These are phyloP conservation scores for Phlebopus sp. DNA, from an alignment of 1,284 basidiomycete genomes.

Conservation along the genomic window DNA sequence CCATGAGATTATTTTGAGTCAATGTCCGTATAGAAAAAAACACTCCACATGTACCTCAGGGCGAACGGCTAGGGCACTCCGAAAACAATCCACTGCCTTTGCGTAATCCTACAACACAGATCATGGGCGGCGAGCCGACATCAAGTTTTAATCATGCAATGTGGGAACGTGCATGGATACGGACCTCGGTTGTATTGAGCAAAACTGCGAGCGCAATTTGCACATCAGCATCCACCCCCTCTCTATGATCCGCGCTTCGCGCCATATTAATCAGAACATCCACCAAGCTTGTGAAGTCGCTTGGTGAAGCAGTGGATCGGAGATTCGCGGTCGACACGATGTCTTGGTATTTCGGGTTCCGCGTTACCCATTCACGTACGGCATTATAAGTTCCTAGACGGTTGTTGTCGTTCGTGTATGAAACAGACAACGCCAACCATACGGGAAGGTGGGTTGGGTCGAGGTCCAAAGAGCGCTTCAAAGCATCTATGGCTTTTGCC, in stretches of 20 bases:
- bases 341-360: constrained; percentile 19
- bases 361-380: constrained; percentile 77
- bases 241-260: constrained; percentile 39
- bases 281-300: constrained; percentile 50
- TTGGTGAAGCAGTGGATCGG: constrained; percentile 28
- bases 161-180: constrained; percentile 13
- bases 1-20: background rate
- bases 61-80: constrained; percentile 80
- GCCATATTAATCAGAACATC: constrained; percentile 70
- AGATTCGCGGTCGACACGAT: constrained; percentile 45
- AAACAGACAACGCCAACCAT: constrained; percentile 91
- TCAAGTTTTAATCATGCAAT: background rate
- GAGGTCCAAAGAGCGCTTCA: constrained; percentile 79
- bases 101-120: constrained; percentile 66
- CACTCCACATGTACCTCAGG: constrained; percentile 64
- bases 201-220: constrained; percentile 94
- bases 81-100: constrained; percentile 94
- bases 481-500: constrained; percentile 83
- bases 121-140: constrained; percentile 4
- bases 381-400: constrained; percentile 71
- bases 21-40: background rate
- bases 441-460: constrained; percentile 76
- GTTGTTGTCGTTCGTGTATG: constrained; percentile 89
- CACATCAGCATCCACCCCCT: constrained; percentile 81
- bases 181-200: constrained; percentile 86